Evolutionary conservation across 129 eudicot species (phyloP).

Genomic region (Tanacetum coccineum): DNA sequence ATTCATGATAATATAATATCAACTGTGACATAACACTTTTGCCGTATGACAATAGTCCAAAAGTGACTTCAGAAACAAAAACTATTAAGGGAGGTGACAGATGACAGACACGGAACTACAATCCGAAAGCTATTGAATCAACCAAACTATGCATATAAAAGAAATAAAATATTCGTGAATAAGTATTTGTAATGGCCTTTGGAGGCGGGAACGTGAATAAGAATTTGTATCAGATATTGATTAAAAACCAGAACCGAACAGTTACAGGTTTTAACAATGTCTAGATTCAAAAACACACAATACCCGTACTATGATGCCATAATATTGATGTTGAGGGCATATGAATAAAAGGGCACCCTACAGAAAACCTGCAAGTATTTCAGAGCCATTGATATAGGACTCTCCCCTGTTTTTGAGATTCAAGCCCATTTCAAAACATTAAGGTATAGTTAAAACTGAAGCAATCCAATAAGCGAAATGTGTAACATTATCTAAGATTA

Average conservation of each 20-base stretch:
- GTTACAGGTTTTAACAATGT: constrained; percentile 15
- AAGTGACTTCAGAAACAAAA: too few relatives aligned
- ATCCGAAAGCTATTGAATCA: too few relatives aligned
- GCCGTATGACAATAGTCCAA: neutral
- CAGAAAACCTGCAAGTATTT: constrained; percentile 70
- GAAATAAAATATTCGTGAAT: too few relatives aligned
- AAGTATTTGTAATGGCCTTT: constrained; percentile 69
- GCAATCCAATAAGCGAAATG: too few relatives aligned
- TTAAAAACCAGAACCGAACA: constrained; percentile 11
- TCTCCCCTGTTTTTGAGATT: constrained; percentile 47
- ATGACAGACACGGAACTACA: too few relatives aligned
- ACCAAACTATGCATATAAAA: too few relatives aligned
- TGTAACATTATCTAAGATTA: too few relatives aligned
- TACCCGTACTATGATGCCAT: constrained; percentile 78
- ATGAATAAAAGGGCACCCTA: constrained; percentile 50
- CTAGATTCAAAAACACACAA: constrained; percentile 29
- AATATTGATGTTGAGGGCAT: constrained; percentile 37
- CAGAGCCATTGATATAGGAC: constrained; percentile 48
- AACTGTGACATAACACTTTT: neutral
- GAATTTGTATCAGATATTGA: constrained; percentile 10
- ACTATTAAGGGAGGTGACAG: neutral
- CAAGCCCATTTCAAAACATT: constrained; percentile 28
- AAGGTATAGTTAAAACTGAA: too few relatives aligned
- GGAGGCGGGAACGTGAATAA: constrained; percentile 60
- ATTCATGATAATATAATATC: neutral